Conservation (phyloP, 1,284 basidiomycete species). For the Phellopilus nigrolimitatus region DNA sequence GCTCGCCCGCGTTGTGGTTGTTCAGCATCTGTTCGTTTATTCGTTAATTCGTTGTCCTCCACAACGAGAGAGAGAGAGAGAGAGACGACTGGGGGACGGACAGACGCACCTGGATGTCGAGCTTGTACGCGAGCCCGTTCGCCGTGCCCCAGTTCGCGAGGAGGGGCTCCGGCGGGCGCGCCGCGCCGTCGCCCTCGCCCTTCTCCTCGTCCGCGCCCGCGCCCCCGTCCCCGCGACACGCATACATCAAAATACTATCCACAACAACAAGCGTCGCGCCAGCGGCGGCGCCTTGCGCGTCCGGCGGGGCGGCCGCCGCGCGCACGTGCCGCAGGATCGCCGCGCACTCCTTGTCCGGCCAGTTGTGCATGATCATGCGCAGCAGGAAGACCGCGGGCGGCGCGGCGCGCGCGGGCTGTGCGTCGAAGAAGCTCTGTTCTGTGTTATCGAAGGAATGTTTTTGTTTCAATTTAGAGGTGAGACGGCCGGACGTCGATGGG, state of each 20-base stretch:
- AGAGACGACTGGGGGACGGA: too few species aligned
- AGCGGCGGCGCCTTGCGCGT: not conserved
- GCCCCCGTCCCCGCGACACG: slow-evolving; percentile 5
- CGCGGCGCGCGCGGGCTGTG: not conserved
- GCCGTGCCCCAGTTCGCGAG: slow-evolving; percentile 21
- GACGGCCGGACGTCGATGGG: not conserved
- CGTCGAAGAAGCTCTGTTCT: slow-evolving; percentile 16
- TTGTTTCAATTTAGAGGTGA: too few species aligned
- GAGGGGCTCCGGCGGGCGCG: slow-evolving; percentile 18
- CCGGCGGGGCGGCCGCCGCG: not conserved
- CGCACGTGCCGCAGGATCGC: slow-evolving; percentile 10
- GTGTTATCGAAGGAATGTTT: not conserved
- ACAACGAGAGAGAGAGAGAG: not conserved
- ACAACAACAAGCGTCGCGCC: slow-evolving; percentile 13
- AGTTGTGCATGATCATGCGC: slow-evolving; percentile 20
- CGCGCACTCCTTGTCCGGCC: slow-evolving; percentile 17
- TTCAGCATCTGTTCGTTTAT: slow-evolving; percentile 18
- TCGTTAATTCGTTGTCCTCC: not conserved
- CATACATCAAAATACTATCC: slow-evolving; percentile 14
- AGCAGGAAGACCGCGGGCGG: slow-evolving; percentile 17
- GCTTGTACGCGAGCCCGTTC: slow-evolving; percentile 19
- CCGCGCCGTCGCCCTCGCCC: not conserved
- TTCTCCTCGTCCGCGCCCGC: not conserved
- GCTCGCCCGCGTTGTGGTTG: slow-evolving; percentile 22
- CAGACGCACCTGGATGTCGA: slow-evolving; percentile 20